Percentiles rank a stretch among this genome's conserved stretches.
Evolutionary conservation across 2,329 filamentous ascomycete species (phyloP).

Genomic region (Curvularia sp.): DNA sequence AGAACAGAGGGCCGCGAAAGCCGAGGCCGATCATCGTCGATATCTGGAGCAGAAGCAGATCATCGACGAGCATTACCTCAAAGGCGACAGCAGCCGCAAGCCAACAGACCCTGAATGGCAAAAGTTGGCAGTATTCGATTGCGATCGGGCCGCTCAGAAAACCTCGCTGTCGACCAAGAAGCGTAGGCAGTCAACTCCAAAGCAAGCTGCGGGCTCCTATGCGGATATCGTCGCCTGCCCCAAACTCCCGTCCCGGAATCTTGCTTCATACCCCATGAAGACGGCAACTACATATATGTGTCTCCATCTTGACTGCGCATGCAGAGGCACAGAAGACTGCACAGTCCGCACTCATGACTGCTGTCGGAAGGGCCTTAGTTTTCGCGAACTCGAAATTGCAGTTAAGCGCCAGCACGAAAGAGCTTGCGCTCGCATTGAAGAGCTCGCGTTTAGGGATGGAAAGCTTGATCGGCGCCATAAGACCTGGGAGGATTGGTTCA

Average conservation of each 20-base stretch:
- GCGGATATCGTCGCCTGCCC: background rate
- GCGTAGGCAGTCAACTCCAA: background rate
- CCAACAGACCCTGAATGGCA: slow-evolving; percentile 1
- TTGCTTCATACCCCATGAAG: background rate
- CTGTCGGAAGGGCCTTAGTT: background rate
- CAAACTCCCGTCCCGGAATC: background rate
- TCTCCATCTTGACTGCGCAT: background rate
- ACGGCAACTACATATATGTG: background rate
- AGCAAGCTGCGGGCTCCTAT: background rate
- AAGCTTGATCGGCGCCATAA: background rate
- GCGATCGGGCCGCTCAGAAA: background rate
- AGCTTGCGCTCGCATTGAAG: background rate
- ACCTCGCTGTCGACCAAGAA: background rate
- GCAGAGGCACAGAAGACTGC: background rate
- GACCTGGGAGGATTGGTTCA: background rate
- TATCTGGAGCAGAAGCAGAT: background rate
- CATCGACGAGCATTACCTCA: background rate
- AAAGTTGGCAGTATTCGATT: background rate
- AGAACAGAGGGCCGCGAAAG: background rate
- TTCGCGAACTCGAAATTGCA: background rate
- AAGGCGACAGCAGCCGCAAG: background rate
- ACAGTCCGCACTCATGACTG: background rate
- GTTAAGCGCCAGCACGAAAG: background rate
- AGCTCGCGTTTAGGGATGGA: background rate
- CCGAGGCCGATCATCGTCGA: background rate